Evolutionary conservation across 176 grass and related monocot species (phyloP).

Genomic region (Alopecurus myosuroides): DNA sequence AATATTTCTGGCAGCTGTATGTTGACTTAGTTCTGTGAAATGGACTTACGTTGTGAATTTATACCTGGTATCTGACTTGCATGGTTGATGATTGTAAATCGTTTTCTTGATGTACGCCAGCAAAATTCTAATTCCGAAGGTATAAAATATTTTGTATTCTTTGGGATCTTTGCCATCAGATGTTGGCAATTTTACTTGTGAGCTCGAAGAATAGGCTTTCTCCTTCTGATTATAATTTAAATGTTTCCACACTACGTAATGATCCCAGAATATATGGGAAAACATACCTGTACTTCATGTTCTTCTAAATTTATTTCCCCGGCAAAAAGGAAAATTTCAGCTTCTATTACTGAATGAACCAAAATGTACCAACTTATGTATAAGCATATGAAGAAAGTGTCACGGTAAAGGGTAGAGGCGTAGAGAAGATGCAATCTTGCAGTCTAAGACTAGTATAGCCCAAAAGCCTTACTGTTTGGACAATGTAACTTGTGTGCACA

Average conservation of each 20-base stretch:
- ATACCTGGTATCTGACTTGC: neutral
- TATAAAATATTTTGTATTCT: neutral
- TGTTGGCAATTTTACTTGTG: neutral
- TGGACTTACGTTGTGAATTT: neutral
- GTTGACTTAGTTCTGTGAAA: neutral
- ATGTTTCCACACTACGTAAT: neutral
- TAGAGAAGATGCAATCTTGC: neutral
- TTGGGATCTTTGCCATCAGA: neutral
- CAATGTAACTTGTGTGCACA: neutral
- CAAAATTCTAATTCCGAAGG: neutral
- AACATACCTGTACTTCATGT: neutral
- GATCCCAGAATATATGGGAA: neutral
- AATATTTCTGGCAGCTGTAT: neutral
- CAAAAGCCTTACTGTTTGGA: neutral
- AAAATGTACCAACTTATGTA: neutral
- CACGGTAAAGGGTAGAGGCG: neutral
- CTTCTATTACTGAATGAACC: neutral
- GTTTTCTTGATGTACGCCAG: neutral
- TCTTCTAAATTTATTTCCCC: neutral
- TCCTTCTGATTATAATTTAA: neutral
- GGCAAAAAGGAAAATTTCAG: neutral
- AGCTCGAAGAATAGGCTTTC: neutral
- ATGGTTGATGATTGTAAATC: neutral
- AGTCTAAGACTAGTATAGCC: neutral
- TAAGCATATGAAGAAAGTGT: neutral